A percentile compares a stretch with the other conserved stretches of the same genome.
phyloP scores from a whole-genome alignment of 768 basidiomycete genomes.

The Candolleomyces eurysporus region DNA sequence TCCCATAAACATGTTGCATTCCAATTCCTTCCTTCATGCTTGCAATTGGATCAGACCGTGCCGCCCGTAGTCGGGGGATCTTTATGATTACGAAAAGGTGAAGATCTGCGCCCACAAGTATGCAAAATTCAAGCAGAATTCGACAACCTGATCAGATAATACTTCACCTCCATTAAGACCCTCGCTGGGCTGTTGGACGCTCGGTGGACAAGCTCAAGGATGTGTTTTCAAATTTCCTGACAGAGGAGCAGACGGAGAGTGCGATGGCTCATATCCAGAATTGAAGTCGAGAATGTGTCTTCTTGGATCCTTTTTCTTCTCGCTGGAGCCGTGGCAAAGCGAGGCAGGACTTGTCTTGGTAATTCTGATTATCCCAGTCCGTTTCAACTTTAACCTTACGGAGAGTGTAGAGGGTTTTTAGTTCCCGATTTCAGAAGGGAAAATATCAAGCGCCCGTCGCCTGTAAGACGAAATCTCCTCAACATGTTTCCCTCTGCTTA shows the following conservation, averaged over 20 bases:
- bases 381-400: not conserved
- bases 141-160: no score
- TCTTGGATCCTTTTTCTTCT: not conserved
- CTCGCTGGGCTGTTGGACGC: slow-evolving; percentile 49
- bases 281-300: not conserved
- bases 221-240: slow-evolving; percentile 30
- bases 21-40: no score
- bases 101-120: no score
- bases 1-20: no score
- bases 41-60: no score
- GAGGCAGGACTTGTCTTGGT: no score
- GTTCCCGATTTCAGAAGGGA: not conserved
- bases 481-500: not conserved
- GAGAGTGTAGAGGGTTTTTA: not conserved
- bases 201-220: slow-evolving; percentile 59
- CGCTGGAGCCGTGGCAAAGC: no score
- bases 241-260: slow-evolving; percentile 7
- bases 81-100: no score
- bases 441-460: not conserved
- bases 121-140: no score
- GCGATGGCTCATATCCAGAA: slow-evolving; percentile 1
- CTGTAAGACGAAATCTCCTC: not conserved
- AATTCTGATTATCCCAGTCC: no score
- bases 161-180: slow-evolving; percentile 62
- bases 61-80: no score